These are phyloP conservation scores for Herpomyces periplanetae DNA, from an alignment of 2,329 filamentous ascomycete species.

Conservation along the genomic window DNA sequence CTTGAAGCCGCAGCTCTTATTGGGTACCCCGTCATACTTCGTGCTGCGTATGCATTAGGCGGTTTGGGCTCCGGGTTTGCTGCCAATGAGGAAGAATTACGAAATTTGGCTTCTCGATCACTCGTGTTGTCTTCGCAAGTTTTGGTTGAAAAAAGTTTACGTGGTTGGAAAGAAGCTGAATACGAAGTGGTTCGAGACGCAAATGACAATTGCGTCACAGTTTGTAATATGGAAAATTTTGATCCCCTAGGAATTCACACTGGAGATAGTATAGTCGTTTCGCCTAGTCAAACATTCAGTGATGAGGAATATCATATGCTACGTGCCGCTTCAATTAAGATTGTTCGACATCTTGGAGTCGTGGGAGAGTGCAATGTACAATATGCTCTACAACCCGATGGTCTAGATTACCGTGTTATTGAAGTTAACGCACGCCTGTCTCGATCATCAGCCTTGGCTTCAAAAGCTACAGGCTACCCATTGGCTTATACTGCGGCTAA, in stretches of 20 bases:
- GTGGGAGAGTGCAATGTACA: slow-evolving; percentile 97
- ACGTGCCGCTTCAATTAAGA: slow-evolving; percentile 83
- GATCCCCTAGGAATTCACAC: slow-evolving; percentile 91
- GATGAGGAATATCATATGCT: slow-evolving; percentile 99
- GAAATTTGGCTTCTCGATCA: slow-evolving; percentile 65
- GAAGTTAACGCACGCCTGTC: slow-evolving; percentile 96
- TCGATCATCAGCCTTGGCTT: slow-evolving; percentile 76
- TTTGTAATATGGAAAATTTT: slow-evolving; percentile 98
- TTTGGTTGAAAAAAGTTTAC: slow-evolving; percentile 85
- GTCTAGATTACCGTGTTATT: slow-evolving; percentile 88
- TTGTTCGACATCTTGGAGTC: slow-evolving; percentile 77
- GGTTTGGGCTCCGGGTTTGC: slow-evolving; percentile 89
- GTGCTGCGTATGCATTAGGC: slow-evolving; percentile 78
- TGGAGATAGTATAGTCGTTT: slow-evolving; percentile 91
- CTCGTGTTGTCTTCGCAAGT: slow-evolving; percentile 83
- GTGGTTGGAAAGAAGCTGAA: slow-evolving; percentile 97
- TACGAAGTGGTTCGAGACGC: slow-evolving; percentile 94
- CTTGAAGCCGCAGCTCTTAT: slow-evolving; percentile 48
- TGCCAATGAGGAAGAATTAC: slow-evolving; percentile 64
- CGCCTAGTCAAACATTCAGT: slow-evolving; percentile 75
- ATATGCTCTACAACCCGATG: slow-evolving; percentile 82
- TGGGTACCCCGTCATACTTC: slow-evolving; percentile 89
- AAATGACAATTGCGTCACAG: slow-evolving; percentile 92
- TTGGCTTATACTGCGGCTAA: slow-evolving; percentile 91
- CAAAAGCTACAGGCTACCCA: slow-evolving; percentile 89